These are phyloP conservation scores for Camelina laxa DNA, from an alignment of 345 rosid genomes.

Conservation along the genomic window DNA sequence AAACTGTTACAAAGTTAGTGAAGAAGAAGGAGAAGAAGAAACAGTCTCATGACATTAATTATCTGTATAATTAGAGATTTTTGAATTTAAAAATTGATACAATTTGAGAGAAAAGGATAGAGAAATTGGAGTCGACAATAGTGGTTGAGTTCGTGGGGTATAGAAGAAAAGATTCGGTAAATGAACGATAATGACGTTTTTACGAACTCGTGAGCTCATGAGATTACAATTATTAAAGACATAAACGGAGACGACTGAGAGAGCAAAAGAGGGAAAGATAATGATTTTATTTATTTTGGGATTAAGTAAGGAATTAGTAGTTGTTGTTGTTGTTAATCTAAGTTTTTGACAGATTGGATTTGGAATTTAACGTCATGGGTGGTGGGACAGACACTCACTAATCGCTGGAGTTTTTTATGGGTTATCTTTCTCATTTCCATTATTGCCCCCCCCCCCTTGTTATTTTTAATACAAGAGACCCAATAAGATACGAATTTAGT, in stretches of 20 bases:
- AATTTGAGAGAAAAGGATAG: conserved; percentile 2
- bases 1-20: background rate
- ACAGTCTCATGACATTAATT: background rate
- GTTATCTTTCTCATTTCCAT: background rate
- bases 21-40: background rate
- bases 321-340: too few species aligned
- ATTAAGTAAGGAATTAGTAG: too few species aligned
- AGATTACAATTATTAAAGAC: conserved; percentile 32
- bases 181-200: conserved; percentile 33
- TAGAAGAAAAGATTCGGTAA: conserved; percentile 30
- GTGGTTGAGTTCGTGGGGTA: conserved; percentile 37
- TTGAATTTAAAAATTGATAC: background rate
- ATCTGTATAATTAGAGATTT: background rate
- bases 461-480: background rate
- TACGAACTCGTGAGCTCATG: conserved; percentile 37
- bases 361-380: conserved; percentile 32
- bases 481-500: too few species aligned
- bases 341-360: conserved; percentile 30
- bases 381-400: conserved; percentile 14
- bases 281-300: conserved; percentile 2
- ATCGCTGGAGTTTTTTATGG: conserved; percentile 17
- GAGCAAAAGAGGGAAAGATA: conserved; percentile 14
- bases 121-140: conserved; percentile 14
- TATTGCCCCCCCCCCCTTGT: background rate
- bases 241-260: background rate